Base-by-base conservation (phyloP, 139 green algal genomes). In the Chlamydomonas schloesseri region DNA sequence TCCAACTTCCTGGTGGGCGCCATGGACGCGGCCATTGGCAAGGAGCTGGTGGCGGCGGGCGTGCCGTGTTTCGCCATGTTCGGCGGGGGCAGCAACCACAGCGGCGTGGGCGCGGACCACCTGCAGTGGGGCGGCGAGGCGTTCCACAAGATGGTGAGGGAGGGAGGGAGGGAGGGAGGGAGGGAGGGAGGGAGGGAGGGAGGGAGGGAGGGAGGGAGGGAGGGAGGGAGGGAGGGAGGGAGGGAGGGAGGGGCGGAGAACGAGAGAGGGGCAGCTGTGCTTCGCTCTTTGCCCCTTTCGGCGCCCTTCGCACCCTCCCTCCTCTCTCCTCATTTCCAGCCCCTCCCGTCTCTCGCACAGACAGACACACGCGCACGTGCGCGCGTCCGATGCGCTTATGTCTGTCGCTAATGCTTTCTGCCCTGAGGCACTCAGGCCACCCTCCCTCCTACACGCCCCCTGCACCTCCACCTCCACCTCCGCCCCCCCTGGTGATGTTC, bases 1-100 rank as follows among this genome's bases (percentile, higher is more conserved):
- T 42, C 33, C 29, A 90, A 91, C 84, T 89, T 84, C 74, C 20
- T 91, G 34, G 91, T 94, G 24, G 91, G 91, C 29, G 93, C 94
- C 37, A 94, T 97, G 90, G 94, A 97, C 90, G 58, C 87, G 23
- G 58, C 93, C 62, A 91, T 95, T 14, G 88, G 94, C 28, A 33
- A 88, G 29, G 83, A 70, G 28, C 83, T 97, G 60, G 87, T 91
- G n/a, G 86, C 79, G 21, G 33, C 34, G 17, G 90, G 87, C 36
- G 88, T 95, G 29, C 91, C 91, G 21, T 84, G 77, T 50, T 97
- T 97, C 80, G 82, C 88, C 37, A 94, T 97, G 89, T 93, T 84
- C 42, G 28, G 87, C 37, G 33, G 1, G 4, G 77, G 47, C 64
- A 0, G 53, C 13, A 84, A 83, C 50, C 71, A 87, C 82, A 87